phyloP scores from a whole-genome alignment of 139 green algal genomes.

The Chlamydomonas sp. region DNA sequence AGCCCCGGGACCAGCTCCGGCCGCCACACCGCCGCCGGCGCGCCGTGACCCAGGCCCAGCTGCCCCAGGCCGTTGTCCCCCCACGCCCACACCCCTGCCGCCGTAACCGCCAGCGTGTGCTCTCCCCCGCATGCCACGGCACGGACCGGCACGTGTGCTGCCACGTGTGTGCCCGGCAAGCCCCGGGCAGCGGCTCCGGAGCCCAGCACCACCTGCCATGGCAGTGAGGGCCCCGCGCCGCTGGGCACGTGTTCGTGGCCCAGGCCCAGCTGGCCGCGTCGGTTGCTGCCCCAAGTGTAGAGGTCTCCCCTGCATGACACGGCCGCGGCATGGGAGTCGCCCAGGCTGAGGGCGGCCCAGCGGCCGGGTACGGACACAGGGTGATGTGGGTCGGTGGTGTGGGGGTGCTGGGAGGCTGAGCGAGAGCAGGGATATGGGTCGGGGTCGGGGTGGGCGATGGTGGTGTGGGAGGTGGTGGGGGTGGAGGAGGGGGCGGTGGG shows the following conservation, averaged over 20 bases:
- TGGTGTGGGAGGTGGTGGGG: too few relatives aligned
- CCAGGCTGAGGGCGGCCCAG: slow-evolving; percentile 81
- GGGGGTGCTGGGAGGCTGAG: neutral
- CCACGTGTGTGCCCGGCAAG: neutral
- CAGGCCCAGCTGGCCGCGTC: slow-evolving; percentile 58
- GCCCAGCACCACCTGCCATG: too few relatives aligned
- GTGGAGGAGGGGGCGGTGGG: too few relatives aligned
- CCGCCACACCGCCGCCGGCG: neutral
- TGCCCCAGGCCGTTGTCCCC: slow-evolving; percentile 86
- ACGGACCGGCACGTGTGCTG: neutral
- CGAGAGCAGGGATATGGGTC: neutral
- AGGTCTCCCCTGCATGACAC: slow-evolving; percentile 76
- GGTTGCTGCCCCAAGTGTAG: slow-evolving; percentile 85
- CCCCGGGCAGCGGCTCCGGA: too few relatives aligned
- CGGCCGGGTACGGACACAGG: slow-evolving; percentile 57
- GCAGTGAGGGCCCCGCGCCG: too few relatives aligned
- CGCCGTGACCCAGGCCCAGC: slow-evolving; percentile 75
- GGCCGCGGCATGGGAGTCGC: slow-evolving; percentile 71
- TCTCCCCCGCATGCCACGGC: slow-evolving; percentile 66
- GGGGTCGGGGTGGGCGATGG: too few relatives aligned
- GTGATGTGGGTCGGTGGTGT: slow-evolving; percentile 19
- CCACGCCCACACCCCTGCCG: slow-evolving; percentile 84
- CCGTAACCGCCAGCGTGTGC: slow-evolving; percentile 84
- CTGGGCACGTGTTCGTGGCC: slow-evolving; percentile 44
- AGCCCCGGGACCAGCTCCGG: slow-evolving; percentile 9